These are phyloP conservation scores for Crithidia acanthocephali DNA, from an alignment of 208 protist genomes.

Conservation along the genomic window DNA sequence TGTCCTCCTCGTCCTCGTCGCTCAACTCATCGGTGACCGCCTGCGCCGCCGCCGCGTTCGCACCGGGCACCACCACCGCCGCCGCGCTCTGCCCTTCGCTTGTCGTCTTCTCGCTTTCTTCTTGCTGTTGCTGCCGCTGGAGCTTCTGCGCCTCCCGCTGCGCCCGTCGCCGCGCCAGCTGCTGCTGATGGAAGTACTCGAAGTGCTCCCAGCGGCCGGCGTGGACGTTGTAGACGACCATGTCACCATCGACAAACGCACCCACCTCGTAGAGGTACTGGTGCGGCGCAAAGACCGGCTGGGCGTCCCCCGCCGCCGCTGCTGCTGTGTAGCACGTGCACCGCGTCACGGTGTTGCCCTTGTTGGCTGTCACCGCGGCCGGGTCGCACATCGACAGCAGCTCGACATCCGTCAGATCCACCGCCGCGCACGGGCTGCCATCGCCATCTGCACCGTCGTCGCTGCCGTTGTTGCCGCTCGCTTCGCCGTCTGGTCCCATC, in stretches of 20 bases:
- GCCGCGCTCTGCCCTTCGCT: neutral
- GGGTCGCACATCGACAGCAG: slow-evolving; percentile 12
- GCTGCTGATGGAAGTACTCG: slow-evolving; percentile 37
- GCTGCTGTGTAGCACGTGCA: slow-evolving; percentile 6
- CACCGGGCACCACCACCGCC: neutral
- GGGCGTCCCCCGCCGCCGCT: neutral
- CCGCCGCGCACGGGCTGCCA: neutral
- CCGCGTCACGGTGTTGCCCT: neutral
- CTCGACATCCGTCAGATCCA: slow-evolving; percentile 14
- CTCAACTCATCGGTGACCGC: neutral
- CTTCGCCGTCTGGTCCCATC: slow-evolving; percentile 6
- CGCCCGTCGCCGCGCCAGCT: slow-evolving; percentile 21
- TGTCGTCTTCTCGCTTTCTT: neutral
- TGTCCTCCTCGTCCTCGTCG: slow-evolving; percentile 33
- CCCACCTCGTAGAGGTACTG: slow-evolving; percentile 43
- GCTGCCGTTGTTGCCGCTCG: neutral
- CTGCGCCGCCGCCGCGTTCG: neutral
- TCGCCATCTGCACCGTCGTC: slow-evolving; percentile 1
- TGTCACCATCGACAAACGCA: slow-evolving; percentile 59
- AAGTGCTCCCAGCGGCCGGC: slow-evolving; percentile 49
- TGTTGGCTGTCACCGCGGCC: neutral
- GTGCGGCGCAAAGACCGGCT: slow-evolving; percentile 25
- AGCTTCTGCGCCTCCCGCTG: slow-evolving; percentile 18
- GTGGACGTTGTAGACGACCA: slow-evolving; percentile 52
- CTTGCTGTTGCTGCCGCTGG: neutral